Evolutionary conservation across 2,329 filamentous ascomycete genomes (phyloP).

Genomic region (Hymenoscyphus linearis): DNA sequence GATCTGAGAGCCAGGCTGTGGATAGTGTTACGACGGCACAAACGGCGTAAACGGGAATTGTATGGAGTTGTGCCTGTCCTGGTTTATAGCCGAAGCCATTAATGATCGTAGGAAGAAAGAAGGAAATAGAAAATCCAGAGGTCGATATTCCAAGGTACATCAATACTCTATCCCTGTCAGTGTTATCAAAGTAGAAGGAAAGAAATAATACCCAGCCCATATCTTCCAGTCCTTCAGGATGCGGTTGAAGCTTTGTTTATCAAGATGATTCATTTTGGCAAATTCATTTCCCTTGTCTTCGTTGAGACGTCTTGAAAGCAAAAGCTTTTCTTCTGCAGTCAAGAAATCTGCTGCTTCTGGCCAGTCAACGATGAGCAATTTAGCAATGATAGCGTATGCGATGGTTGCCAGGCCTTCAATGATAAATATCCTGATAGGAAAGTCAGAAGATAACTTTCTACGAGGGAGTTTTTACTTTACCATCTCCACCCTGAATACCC

Average conservation of each 20-base stretch:
- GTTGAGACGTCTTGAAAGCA: conserved; percentile 22
- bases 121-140: conserved; percentile 36
- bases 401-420: background rate
- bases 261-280: conserved; percentile 27
- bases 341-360: conserved; percentile 22
- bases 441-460: conserved; percentile 26
- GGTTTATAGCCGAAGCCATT: conserved; percentile 6
- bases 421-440: background rate
- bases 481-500: conserved; percentile 49
- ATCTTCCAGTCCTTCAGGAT: conserved; percentile 45
- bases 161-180: background rate
- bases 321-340: conserved; percentile 33
- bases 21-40: conserved; percentile 9
- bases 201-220: conserved; percentile 21
- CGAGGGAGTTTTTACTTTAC: conserved; percentile 41
- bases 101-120: conserved; percentile 24
- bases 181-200: background rate
- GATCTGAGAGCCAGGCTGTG: conserved; percentile 8
- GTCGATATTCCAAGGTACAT: conserved; percentile 59
- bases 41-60: conserved; percentile 10
- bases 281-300: conserved; percentile 16
- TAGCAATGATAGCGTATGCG: background rate
- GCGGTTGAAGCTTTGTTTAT: conserved; percentile 34
- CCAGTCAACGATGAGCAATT: background rate
- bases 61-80: background rate